phyloP scores from a whole-genome alignment of 2,329 filamentous ascomycete genomes.

The Hyphodiscus sp. region DNA sequence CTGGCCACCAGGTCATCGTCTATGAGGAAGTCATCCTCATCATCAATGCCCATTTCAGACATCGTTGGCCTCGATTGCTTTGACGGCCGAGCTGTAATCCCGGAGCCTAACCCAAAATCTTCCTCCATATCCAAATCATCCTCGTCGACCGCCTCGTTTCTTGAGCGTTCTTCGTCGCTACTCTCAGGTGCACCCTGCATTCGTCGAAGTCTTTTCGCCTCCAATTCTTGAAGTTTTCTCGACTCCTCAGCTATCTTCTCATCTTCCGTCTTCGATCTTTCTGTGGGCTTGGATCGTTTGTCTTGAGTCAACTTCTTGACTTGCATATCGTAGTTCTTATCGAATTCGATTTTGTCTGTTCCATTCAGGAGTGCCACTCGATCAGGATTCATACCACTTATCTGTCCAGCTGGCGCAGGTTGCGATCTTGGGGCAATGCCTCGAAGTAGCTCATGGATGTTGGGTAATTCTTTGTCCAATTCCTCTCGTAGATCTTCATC shows the following conservation, averaged over 20 bases:
- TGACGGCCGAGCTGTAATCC: slow-evolving; percentile 43
- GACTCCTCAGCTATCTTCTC: slow-evolving; percentile 76
- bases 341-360: slow-evolving; percentile 59
- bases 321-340: slow-evolving; percentile 82
- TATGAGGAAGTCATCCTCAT: slow-evolving; percentile 89
- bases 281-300: slow-evolving; percentile 74
- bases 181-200: slow-evolving; percentile 79
- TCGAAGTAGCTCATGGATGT: slow-evolving; percentile 66
- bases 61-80: slow-evolving; percentile 6
- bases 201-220: slow-evolving; percentile 72
- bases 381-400: slow-evolving; percentile 54
- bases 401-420: slow-evolving; percentile 31
- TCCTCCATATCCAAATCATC: slow-evolving; percentile 39
- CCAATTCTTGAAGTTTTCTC: slow-evolving; percentile 68
- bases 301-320: slow-evolving; percentile 80
- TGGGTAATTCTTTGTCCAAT: slow-evolving; percentile 75
- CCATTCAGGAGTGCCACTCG: slow-evolving; percentile 54
- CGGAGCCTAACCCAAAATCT: slow-evolving; percentile 53
- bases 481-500: slow-evolving; percentile 82
- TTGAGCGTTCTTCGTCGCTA: slow-evolving; percentile 56
- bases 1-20: slow-evolving; percentile 85
- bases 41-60: slow-evolving; percentile 68
- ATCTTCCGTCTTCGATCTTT: slow-evolving; percentile 86
- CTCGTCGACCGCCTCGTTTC: slow-evolving; percentile 35
- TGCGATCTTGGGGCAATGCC: slow-evolving; percentile 44